Base-by-base conservation (phyloP, 306 rosid species). In the Vigna reflexopilosa region DNA sequence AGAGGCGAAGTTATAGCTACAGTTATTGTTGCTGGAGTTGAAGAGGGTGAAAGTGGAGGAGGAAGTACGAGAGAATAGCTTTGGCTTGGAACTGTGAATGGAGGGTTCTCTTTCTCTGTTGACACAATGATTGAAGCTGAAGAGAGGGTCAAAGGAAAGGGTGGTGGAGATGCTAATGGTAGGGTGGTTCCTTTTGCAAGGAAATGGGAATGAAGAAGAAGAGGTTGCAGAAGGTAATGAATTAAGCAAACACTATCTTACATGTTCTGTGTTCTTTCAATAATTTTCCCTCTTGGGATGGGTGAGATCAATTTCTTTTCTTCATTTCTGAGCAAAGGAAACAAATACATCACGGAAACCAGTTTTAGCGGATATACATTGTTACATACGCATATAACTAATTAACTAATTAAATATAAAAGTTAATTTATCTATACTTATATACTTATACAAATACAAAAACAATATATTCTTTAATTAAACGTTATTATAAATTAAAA, bases 161-260 rank as follows among this genome's bases (percentile, higher is more conserved):
- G 69, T 76, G 75, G 90, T 78, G 80, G 93, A 79, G 97, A 95
- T 89, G 90, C 74, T 67, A 98, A 92, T 94, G 87, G 79, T 64
- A 38, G 12, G 66, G 17, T 36, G 30, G 55, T 73, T 81, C 71
- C 76, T 58, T 70, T 9, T 58, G 86, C 86, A 76, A 66, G 75
- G 70, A 73, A 65, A 42, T 34, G 32, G 36, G 7, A 42, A 42
- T 9, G 54, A 51, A n/a, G 76, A 67, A 17, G 66, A 59, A n/a
- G 76, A 49, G 28, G 50, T 28, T 26, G 49, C 45, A 74, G 16
- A 30, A 13, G 40, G 22, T 2, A 10, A 48, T 14, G 47, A 24
- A 32, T 36, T 2, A 52, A 54, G 13, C 28, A 76, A 49, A 7
- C 2, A 16, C 2, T 32, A 63, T 34, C 4, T 15, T 8, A 61